Evolutionary conservation across 2,329 filamentous ascomycete genomes (phyloP), one percentile per base, ranked within the genome.

Genomic region (Pseudocercospora vitis): DNA sequence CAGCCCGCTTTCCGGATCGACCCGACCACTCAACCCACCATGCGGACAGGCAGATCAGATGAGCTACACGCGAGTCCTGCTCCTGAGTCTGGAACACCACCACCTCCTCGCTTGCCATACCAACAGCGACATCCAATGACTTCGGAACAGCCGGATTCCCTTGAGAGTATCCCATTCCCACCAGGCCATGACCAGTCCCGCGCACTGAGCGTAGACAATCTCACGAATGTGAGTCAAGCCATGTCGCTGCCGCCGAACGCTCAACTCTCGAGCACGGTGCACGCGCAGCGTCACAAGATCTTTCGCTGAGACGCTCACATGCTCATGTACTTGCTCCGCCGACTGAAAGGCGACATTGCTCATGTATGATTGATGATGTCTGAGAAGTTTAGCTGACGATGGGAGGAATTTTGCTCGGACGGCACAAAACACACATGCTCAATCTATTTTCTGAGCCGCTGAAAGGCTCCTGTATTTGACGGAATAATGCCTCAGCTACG

Each of bases 41-140:
- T 19, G 29, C 46, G 39, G 39, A 44, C 8, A 44, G 39, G 39
- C 12, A 23, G 39, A 45, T 19, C 23, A 29, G 42, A 54, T 24
- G 50, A 55, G 16, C 54, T 59, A 12, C 52, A 50, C 28, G 54
- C 56, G 28, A 59, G 56, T 44, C 56, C 56, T 18, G 47, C 49
- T 11, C 35, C 19, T 21, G 18, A 26, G 7, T 29, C 42, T 9
- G 28, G 51, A 16, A 52, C 55, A 23, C 40, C 48, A 24, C 37
- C 51, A 8, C 46, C 24, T 14, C 24, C 24, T 35, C 32, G 32
- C 7, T 6, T 5, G 32, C 32, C 7, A 35, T n/a, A n/a, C n/a
- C n/a, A n/a, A n/a, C 39, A 16, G 19, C 19, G 7, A 16, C 26
- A 23, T n/a, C 39, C 18, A 21, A 44, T 18, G 16, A 29, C 23